Conservation (phyloP, 352 stramenopile genomes). For the Phytophthora vignae region DNA sequence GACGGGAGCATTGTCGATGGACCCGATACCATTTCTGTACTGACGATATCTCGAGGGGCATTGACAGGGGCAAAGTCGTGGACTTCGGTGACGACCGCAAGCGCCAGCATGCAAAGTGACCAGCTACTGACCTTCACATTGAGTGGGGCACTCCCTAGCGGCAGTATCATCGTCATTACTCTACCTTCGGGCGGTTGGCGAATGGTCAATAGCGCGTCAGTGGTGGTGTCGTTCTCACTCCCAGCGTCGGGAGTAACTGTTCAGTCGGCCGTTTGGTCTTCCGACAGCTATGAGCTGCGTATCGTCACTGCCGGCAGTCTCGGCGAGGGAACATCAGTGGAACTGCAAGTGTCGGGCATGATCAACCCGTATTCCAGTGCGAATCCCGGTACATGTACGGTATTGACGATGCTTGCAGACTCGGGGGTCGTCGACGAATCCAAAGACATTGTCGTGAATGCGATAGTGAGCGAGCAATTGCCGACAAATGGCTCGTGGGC, state of each 20-base stretch:
- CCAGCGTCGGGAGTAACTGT: constrained; percentile 46
- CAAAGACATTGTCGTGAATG: constrained; percentile 47
- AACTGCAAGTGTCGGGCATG: constrained; percentile 56
- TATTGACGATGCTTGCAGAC: constrained; percentile 55
- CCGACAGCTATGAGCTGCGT: constrained; percentile 30
- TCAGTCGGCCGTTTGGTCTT: constrained; percentile 40
- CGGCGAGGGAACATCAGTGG: constrained; percentile 39
- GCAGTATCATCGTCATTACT: constrained; percentile 48
- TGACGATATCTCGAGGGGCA: constrained; percentile 46
- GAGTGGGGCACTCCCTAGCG: constrained; percentile 58
- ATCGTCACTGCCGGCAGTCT: constrained; percentile 55
- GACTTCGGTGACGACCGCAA: constrained; percentile 44
- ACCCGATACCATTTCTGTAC: constrained; percentile 50
- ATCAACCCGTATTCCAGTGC: constrained; percentile 60
- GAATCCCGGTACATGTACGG: constrained; percentile 11
- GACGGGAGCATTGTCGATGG: constrained; percentile 61
- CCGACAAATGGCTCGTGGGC: constrained; percentile 38
- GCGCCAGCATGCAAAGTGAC: constrained; percentile 66
- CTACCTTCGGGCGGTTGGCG: constrained; percentile 58
- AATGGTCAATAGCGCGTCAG: constrained; percentile 12
- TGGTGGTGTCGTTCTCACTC: constrained; percentile 41
- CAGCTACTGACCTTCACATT: constrained; percentile 52
- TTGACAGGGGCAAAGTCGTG: constrained; percentile 49
- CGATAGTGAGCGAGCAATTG: constrained; percentile 45
- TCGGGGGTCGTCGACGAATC: constrained; percentile 60